Conservation (phyloP, 2,329 filamentous ascomycete species). For the Alternaria burnsii region DNA sequence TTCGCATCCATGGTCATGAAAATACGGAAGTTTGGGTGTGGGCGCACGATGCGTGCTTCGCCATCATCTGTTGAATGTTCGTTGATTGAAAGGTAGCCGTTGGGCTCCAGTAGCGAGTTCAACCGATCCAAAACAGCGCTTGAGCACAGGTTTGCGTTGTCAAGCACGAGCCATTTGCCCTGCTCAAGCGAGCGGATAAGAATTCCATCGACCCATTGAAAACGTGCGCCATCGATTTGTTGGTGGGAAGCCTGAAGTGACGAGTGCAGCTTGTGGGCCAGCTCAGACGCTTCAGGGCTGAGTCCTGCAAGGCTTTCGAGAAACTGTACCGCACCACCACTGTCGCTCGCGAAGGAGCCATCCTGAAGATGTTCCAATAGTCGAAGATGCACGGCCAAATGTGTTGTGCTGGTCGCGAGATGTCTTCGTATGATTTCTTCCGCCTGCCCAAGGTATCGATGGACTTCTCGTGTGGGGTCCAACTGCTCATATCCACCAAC, state of each 20-base stretch:
- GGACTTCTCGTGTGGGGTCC: slow-evolving; percentile 78
- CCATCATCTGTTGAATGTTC: slow-evolving; percentile 88
- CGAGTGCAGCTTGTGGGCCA: slow-evolving; percentile 60
- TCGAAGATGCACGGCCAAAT: slow-evolving; percentile 15
- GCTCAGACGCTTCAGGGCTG: slow-evolving; percentile 27
- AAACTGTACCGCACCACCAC: slow-evolving; percentile 15
- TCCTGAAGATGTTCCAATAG: slow-evolving; percentile 35
- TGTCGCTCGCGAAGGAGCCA: background rate
- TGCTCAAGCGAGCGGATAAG: slow-evolving; percentile 86
- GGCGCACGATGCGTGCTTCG: slow-evolving; percentile 78
- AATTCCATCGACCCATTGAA: slow-evolving; percentile 95
- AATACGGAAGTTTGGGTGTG: slow-evolving; percentile 87
- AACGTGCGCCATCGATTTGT: slow-evolving; percentile 75
- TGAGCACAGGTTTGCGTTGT: slow-evolving; percentile 97
- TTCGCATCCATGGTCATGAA: slow-evolving; percentile 93
- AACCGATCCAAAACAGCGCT: slow-evolving; percentile 92
- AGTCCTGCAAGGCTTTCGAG: slow-evolving; percentile 23
- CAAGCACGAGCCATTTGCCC: slow-evolving; percentile 91
- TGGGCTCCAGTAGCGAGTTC: slow-evolving; percentile 92
- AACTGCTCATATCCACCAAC: slow-evolving; percentile 97
- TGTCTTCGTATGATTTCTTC: slow-evolving; percentile 59
- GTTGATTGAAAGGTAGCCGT: slow-evolving; percentile 88
- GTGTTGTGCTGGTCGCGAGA: slow-evolving; percentile 24
- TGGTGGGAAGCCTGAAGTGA: slow-evolving; percentile 64
- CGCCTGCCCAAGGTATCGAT: slow-evolving; percentile 65